Base-by-base conservation (phyloP, 805 yeast genomes). In the Zygosaccharomyces kombuchaensis region DNA sequence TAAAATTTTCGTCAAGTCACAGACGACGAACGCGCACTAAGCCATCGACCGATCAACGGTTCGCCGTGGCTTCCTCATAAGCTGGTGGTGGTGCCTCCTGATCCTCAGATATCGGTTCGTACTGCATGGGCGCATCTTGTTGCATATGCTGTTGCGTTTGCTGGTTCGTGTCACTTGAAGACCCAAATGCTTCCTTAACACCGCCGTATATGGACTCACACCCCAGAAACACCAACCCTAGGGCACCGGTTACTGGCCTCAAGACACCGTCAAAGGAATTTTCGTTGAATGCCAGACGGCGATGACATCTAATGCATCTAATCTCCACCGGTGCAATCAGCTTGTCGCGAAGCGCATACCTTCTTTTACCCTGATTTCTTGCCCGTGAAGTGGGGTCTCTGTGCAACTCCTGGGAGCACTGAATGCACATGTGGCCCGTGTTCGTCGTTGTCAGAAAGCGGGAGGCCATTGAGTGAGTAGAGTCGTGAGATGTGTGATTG, bases 161-260 rank as follows among this genome's bases (percentile, higher is more conserved):
- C 10, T 16, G 16, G 3, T 30, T 12, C 21, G 23, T 8, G 31
- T 22, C 34, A 30, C 31, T 27, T 38, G 31, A 7, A 14, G 23
- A 12, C 9, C 19, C 23, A 6, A 27, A 14, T 17, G 34, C 41
- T 9, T 25, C 41, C 22, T 38, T 38, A 10, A 38, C 34, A 38
- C 34, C 34, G 22, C 41, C 41, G 22, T 38, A 38, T 6, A 38
- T 26, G 9, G 41, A 38, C 14, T 38, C 41, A 12, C 41, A 38
- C 9, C 41, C 34, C n/a, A 26, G 17, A 12, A 38, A 38, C 21
- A 27, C 41, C 22, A 27, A 19, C 8, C 41, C 41, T 2, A 38
- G 23, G 2, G 26, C 34, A 19, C 29, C 25, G 14, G 17, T 25
- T 7, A 38, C 34, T 9, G 41, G 34, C 22, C 23, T 38, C 12